Base-by-base conservation (phyloP, 1,139 yeast species). In the Hyphopichia burtonii region DNA sequence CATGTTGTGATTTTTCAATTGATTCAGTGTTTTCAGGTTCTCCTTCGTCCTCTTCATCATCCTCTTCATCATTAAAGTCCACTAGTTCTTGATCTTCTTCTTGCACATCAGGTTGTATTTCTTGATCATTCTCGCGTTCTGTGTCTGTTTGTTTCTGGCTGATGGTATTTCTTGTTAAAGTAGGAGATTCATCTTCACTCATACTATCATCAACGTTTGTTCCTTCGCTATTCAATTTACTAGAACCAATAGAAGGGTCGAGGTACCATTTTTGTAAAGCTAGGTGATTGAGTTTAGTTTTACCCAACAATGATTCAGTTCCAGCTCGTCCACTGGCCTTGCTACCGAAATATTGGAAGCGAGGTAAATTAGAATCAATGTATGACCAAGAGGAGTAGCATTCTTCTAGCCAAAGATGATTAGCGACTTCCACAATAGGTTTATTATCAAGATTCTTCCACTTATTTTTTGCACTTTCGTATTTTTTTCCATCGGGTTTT, bases 371-470 rank as follows among this genome's bases (percentile, higher is more conserved):
- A 17, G 63, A 68, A 36, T 80, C 77, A 51, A 78, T 69, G 5
- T 72, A 52, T 36, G 62, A 61, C 91, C 94, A 85, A 36, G 71
- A 62, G 0, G 82, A 71, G 55, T 73, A 86, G 41, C 86, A 76
- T 44, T 87, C 94, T 56, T 93, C 98, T n/a, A 93, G 64, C 99
- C 99, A 93, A 16, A 83, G 56, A 59, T 88, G 96, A 55, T 86
- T 90, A 0, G 88, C 84, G 1, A 86, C 60, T 30, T 65, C 66
- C 22, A 83, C 74, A 8, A 67, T 65, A 2, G 75, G 65, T 4
- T 55, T 42, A 0, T 62, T 64, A 34, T 56, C 41, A 11, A 45
- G 49, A 40, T 55, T 57, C 7, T 58, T 55, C 66, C 82, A 76
- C 82, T 90, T 86, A 35, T 66, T 65, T 28, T 67, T 59, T 0